Conservation (phyloP, 2,329 filamentous ascomycete genomes). For the Aspergillus glaucus region DNA sequence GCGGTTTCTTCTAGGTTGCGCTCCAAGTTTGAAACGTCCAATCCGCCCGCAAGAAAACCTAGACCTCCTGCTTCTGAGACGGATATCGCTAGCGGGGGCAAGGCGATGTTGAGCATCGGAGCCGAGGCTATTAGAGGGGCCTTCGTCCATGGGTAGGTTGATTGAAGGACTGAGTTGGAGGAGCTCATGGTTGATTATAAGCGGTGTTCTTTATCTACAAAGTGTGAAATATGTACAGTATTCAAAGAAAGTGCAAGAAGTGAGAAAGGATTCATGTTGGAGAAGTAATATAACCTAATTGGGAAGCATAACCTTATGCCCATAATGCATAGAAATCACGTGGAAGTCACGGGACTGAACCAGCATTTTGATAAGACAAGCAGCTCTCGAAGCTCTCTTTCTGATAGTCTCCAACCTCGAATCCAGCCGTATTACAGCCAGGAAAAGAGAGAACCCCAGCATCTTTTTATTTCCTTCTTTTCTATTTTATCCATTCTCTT, state of each 20-base stretch:
- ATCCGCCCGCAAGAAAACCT: constrained; percentile 57
- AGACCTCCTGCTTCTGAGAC: constrained; percentile 52
- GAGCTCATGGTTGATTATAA: constrained; percentile 2
- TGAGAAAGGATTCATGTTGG: too few relatives aligned
- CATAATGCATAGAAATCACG: neutral
- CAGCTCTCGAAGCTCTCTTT: neutral
- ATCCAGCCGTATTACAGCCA: neutral
- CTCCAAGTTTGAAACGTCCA: constrained; percentile 25
- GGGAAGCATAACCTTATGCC: neutral
- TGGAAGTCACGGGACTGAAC: neutral
- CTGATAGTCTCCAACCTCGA: neutral
- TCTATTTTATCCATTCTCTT: neutral
- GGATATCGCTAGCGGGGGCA: constrained; percentile 51
- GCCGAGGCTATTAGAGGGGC: constrained; percentile 55
- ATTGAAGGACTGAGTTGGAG: constrained; percentile 23
- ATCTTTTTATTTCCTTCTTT: neutral
- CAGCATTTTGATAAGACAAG: neutral
- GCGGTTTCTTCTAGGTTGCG: constrained; percentile 23
- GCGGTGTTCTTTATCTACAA: too few relatives aligned
- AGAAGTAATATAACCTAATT: neutral
- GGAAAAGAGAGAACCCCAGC: neutral
- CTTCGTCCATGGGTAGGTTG: constrained; percentile 53
- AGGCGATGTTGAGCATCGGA: constrained; percentile 62
- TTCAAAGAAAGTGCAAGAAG: neutral
- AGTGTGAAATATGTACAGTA: neutral